Percentiles rank a stretch among this genome's conserved stretches.
Evolutionary conservation across 768 basidiomycete genomes (phyloP).

Genomic region (Tricholoma sp.): DNA sequence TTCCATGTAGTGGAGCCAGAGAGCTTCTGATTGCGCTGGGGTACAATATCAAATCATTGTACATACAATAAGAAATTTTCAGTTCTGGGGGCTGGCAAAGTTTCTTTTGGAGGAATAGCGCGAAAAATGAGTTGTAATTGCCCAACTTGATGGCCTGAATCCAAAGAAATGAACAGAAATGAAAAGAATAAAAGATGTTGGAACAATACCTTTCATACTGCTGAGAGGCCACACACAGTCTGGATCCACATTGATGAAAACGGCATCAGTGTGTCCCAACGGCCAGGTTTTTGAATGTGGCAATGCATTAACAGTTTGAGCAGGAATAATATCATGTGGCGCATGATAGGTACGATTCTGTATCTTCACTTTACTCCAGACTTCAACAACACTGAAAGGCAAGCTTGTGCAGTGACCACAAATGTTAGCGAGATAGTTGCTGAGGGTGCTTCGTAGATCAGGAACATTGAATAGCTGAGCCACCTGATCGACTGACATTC

Average conservation of each 20-base stretch:
- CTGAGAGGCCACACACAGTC: neutral
- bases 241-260: neutral
- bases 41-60: neutral
- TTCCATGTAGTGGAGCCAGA: too few relatives aligned
- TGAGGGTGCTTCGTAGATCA: too few relatives aligned
- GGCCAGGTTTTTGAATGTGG: neutral
- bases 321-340: constrained; percentile 4
- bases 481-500: too few relatives aligned
- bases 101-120: neutral
- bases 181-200: too few relatives aligned
- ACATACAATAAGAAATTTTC: neutral
- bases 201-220: too few relatives aligned
- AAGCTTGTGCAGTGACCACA: too few relatives aligned
- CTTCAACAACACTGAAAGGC: too few relatives aligned
- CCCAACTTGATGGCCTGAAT: neutral
- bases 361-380: too few relatives aligned
- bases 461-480: too few relatives aligned
- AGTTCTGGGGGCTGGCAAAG: neutral
- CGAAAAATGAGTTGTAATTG: neutral
- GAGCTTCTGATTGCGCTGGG: neutral
- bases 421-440: too few relatives aligned
- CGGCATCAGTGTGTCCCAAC: neutral
- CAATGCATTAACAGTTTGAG: neutral
- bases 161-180: neutral
- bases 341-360: too few relatives aligned